Percentiles rank a stretch among this genome's conserved stretches.
phyloP scores from a whole-genome alignment of 2,329 filamentous ascomycete genomes.

The Fusarium musae region DNA sequence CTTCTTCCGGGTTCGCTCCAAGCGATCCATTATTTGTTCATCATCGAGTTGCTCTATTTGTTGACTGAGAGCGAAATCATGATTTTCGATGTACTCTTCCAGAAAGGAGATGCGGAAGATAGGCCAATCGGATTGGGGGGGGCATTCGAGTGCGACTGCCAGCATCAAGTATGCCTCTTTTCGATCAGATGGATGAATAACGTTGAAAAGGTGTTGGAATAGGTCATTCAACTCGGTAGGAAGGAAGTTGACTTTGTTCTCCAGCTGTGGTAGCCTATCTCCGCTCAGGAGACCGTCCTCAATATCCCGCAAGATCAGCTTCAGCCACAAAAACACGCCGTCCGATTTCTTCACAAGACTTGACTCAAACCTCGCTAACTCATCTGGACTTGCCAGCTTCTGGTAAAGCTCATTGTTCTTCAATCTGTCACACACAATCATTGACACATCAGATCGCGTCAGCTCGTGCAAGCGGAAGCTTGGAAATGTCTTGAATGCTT shows the following conservation, averaged over 20 bases:
- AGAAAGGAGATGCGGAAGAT: not conserved
- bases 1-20: not conserved
- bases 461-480: not conserved
- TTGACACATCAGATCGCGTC: not conserved
- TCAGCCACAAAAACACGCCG: not conserved
- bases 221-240: not conserved
- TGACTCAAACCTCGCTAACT: not conserved
- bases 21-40: accelerated
- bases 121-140: not conserved
- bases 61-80: accelerated
- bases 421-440: not conserved
- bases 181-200: not conserved
- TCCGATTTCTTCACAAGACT: not conserved
- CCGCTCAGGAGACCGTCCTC: not conserved
- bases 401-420: accelerated
- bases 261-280: accelerated
- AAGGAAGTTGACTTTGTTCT: accelerated
- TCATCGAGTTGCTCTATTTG: accelerated
- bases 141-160: accelerated
- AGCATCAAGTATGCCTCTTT: not conserved
- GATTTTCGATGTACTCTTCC: not conserved
- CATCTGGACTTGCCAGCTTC: accelerated
- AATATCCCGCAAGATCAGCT: not conserved
- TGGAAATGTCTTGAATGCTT: not conserved
- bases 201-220: not conserved